Conservation (phyloP, 495 filamentous ascomycete species). For the Aspergillus baeticus region DNA sequence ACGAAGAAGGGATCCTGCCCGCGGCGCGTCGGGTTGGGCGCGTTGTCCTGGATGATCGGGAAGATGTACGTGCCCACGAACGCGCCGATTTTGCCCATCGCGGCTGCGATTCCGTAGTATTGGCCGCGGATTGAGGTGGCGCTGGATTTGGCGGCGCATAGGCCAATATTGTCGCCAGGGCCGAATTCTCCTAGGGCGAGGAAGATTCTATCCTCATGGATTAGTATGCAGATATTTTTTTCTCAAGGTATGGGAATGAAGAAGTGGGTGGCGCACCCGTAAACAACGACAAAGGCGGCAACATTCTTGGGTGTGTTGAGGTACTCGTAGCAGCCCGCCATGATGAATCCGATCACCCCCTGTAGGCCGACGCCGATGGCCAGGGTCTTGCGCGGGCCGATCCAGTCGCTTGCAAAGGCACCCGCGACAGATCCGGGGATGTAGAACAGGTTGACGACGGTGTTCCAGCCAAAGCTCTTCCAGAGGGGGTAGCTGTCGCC, state of each 20-base stretch:
- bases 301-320: constrained; percentile 63
- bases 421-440: constrained; percentile 78
- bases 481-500: constrained; percentile 57
- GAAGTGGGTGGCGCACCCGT: constrained; percentile 40
- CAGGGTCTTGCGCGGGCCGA: constrained; percentile 73
- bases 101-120: constrained; percentile 89
- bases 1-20: constrained; percentile 86
- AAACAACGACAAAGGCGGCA: constrained; percentile 75
- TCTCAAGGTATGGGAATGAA: background rate
- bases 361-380: constrained; percentile 66
- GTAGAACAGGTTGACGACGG: constrained; percentile 81
- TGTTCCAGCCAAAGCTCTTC: constrained; percentile 81
- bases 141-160: constrained; percentile 82
- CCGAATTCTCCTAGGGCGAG: constrained; percentile 80
- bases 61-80: constrained; percentile 88
- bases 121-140: constrained; percentile 85
- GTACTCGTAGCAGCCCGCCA: constrained; percentile 70
- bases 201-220: constrained; percentile 85
- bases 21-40: constrained; percentile 54
- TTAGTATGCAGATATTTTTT: background rate
- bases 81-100: constrained; percentile 81
- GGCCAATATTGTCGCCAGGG: constrained; percentile 88
- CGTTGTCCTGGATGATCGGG: constrained; percentile 64
- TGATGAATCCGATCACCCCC: constrained; percentile 80
- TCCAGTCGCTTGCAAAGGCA: constrained; percentile 68